Conservation (phyloP, 2,329 filamentous ascomycete genomes). For the Oidium heveae region DNA sequence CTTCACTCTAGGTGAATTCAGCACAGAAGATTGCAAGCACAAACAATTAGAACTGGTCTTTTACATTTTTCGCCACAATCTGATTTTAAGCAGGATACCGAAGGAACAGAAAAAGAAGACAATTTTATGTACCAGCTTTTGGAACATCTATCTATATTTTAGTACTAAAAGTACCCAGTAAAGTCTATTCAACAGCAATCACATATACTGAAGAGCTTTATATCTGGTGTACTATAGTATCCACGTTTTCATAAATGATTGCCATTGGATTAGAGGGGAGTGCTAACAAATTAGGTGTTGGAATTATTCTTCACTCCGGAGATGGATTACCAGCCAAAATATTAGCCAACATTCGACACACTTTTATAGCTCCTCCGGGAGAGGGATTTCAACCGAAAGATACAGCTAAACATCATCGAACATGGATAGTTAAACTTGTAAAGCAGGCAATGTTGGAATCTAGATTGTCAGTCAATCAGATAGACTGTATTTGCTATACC, state of each 20-base stretch:
- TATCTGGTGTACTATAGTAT: no score
- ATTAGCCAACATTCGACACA: slow-evolving; percentile 85
- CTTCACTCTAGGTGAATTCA: no score
- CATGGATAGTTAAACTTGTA: slow-evolving; percentile 61
- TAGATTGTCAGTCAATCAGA: slow-evolving; percentile 30
- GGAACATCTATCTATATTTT: no score
- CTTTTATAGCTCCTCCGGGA: slow-evolving; percentile 74
- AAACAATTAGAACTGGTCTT: no score
- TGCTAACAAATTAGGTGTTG: slow-evolving; percentile 92
- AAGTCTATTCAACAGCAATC: no score
- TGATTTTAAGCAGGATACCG: no score
- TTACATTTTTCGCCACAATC: no score
- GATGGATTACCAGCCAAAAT: slow-evolving; percentile 29
- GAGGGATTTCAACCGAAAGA: slow-evolving; percentile 93
- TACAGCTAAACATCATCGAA: slow-evolving; percentile 74
- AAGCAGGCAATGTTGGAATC: slow-evolving; percentile 55
- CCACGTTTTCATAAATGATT: slow-evolving; percentile 22
- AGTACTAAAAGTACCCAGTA: no score
- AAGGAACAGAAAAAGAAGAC: no score
- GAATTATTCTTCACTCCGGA: slow-evolving; percentile 57
- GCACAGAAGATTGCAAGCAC: no score
- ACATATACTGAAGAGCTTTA: no score
- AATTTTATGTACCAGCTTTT: no score
- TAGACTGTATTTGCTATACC: slow-evolving; percentile 90
- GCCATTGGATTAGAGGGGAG: slow-evolving; percentile 67